phyloP scores from a whole-genome alignment of 1,284 basidiomycete species.

The Butyriboletus appendiculatus region DNA sequence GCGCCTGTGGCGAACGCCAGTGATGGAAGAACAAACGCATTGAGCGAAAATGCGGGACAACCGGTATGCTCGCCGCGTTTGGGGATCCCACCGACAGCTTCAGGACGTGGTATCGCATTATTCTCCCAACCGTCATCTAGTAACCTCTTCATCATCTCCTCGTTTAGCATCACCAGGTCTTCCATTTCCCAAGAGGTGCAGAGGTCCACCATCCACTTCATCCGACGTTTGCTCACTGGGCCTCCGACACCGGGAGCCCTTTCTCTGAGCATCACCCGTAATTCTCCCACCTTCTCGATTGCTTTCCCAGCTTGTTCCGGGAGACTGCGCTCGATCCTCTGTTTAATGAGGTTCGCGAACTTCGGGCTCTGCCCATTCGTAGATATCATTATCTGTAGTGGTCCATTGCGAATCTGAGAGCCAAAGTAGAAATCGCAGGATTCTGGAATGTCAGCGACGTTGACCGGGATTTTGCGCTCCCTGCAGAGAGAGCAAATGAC shows the following conservation, averaged over 20 bases:
- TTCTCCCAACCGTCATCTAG: slow-evolving; percentile 74
- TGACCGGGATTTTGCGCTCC: slow-evolving; percentile 78
- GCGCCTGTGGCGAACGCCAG: slow-evolving; percentile 26
- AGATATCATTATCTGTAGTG: slow-evolving; percentile 94
- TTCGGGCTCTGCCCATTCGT: slow-evolving; percentile 95
- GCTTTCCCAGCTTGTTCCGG: slow-evolving; percentile 78
- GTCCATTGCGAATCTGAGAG: slow-evolving; percentile 87
- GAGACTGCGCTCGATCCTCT: slow-evolving; percentile 68
- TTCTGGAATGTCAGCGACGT: slow-evolving; percentile 95
- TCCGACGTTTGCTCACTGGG: slow-evolving; percentile 69
- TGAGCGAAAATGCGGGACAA: slow-evolving; percentile 4
- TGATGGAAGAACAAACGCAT: slow-evolving; percentile 16
- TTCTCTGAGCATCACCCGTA: slow-evolving; percentile 69
- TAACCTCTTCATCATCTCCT: slow-evolving; percentile 57
- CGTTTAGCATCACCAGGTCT: slow-evolving; percentile 69
- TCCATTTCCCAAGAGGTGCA: slow-evolving; percentile 87
- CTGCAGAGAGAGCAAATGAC: slow-evolving; percentile 76
- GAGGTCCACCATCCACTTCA: slow-evolving; percentile 94
- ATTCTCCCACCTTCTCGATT: slow-evolving; percentile 77
- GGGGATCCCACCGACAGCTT: slow-evolving; percentile 41
- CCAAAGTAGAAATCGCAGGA: slow-evolving; percentile 99
- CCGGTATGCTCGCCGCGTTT: not conserved
- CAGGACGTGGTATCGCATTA: slow-evolving; percentile 47
- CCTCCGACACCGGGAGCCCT: slow-evolving; percentile 81
- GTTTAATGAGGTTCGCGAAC: slow-evolving; percentile 83